Evolutionary conservation across 1,284 basidiomycete species (phyloP).

Genomic region (Sphagnurus paluster): DNA sequence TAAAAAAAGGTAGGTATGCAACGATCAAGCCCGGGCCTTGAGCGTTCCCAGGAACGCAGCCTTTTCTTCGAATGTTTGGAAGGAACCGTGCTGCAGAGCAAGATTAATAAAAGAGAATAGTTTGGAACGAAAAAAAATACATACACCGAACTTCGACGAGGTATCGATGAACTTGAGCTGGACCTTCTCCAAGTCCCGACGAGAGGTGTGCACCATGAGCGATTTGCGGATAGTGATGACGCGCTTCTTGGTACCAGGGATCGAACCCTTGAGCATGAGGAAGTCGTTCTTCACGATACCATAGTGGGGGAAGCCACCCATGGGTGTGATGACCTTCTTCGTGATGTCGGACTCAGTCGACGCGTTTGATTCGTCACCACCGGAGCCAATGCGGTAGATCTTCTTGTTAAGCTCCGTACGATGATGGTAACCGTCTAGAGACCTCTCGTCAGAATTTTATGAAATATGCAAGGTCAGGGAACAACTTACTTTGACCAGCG

Average conservation of each 20-base stretch:
- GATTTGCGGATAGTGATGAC: slow-evolving; percentile 92
- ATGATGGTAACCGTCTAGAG: slow-evolving; percentile 94
- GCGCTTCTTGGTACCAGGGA: slow-evolving; percentile 97
- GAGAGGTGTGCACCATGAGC: slow-evolving; percentile 85
- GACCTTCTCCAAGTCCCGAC: slow-evolving; percentile 94
- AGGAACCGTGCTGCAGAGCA: slow-evolving; percentile 76
- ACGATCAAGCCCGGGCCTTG: slow-evolving; percentile 71
- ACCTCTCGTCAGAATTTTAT: slow-evolving; percentile 2
- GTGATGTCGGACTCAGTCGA: slow-evolving; percentile 94
- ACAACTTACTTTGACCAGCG: slow-evolving; percentile 91
- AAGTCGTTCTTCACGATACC: slow-evolving; percentile 99
- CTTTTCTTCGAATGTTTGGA: slow-evolving; percentile 98
- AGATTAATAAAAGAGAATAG: slow-evolving; percentile 17
- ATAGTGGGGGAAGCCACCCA: slow-evolving; percentile 99
- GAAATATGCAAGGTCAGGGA: background rate
- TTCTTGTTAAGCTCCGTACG: slow-evolving; percentile 99
- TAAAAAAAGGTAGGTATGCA: slow-evolving; percentile 14
- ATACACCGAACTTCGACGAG: slow-evolving; percentile 90
- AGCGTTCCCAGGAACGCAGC: slow-evolving; percentile 90
- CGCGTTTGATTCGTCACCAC: slow-evolving; percentile 80
- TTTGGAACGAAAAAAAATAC: slow-evolving; percentile 29
- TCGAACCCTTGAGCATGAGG: slow-evolving; percentile 92
- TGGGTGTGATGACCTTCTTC: slow-evolving; percentile 94
- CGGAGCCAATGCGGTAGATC: slow-evolving; percentile 94
- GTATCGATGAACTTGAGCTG: slow-evolving; percentile 99